Evolutionary conservation across 2,329 filamentous ascomycete species (phyloP).

Genomic region (Pseudogymnoascus sp.): DNA sequence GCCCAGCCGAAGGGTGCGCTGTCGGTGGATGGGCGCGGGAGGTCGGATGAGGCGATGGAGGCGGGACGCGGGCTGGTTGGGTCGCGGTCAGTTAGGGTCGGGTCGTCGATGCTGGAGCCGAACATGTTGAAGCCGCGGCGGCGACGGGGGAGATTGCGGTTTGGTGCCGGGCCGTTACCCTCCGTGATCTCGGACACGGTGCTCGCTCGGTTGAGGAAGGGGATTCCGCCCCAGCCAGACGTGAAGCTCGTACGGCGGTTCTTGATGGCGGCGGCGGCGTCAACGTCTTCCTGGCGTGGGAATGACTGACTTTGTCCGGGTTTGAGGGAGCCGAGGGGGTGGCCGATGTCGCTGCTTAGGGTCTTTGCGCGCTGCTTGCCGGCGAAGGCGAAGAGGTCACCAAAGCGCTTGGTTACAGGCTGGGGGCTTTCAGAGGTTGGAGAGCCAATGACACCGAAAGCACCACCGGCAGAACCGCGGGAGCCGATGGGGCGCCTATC

Average conservation of each 20-base stretch:
- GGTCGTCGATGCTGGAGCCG: slow-evolving; percentile 42
- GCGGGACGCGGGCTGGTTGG: slow-evolving; percentile 57
- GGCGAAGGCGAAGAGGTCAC: slow-evolving; percentile 51
- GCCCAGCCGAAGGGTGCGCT: slow-evolving; percentile 68
- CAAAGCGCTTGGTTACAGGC: slow-evolving; percentile 43
- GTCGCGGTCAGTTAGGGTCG: slow-evolving; percentile 44
- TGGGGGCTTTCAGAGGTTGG: slow-evolving; percentile 33
- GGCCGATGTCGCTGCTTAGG: slow-evolving; percentile 49
- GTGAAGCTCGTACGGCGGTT: slow-evolving; percentile 50
- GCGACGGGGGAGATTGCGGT: slow-evolving; percentile 20
- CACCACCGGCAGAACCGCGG: slow-evolving; percentile 22
- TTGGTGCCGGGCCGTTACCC: slow-evolving; percentile 28
- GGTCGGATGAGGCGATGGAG: slow-evolving; percentile 61
- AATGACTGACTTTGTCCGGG: slow-evolving; percentile 71
- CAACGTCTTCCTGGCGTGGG: slow-evolving; percentile 54
- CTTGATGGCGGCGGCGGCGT: slow-evolving; percentile 44
- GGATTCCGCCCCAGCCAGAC: slow-evolving; percentile 42
- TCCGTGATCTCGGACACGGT: slow-evolving; percentile 19
- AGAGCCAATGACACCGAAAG: slow-evolving; percentile 26
- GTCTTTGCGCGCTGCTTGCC: slow-evolving; percentile 57
- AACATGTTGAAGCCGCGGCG: slow-evolving; percentile 36
- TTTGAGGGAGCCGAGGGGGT: slow-evolving; percentile 62
- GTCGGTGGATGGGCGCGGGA: slow-evolving; percentile 73
- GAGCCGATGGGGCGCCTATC: slow-evolving; percentile 12
- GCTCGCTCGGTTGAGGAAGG: slow-evolving; percentile 30